Evolutionary conservation across 164 flowering plant genomes (phyloP).

Genomic region (Protea cynaroides): DNA sequence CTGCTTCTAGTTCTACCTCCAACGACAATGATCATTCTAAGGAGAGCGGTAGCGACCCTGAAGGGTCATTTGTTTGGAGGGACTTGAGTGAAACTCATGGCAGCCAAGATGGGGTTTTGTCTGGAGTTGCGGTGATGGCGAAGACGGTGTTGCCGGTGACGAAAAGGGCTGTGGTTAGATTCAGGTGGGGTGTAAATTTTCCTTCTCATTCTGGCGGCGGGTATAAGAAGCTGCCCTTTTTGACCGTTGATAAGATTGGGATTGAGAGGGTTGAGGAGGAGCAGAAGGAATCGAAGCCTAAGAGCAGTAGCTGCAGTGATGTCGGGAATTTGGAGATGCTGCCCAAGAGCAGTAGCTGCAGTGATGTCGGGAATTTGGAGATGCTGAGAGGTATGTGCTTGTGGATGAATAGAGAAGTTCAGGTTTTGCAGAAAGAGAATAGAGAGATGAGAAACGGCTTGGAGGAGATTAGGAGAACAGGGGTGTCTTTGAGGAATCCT

Average conservation of each 20-base stretch:
- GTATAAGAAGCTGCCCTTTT: constrained; percentile 47
- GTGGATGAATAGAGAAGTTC: constrained; percentile 76
- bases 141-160: background rate
- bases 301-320: constrained; percentile 12
- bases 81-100: background rate
- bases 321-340: constrained; percentile 27
- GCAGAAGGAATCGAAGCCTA: constrained; percentile 19
- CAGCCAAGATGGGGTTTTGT: background rate
- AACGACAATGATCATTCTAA: background rate
- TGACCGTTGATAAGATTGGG: constrained; percentile 64
- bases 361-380: constrained; percentile 31
- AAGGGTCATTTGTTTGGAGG: background rate
- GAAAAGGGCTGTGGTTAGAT: background rate
- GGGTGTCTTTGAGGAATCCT: constrained; percentile 5
- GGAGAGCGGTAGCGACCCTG: background rate
- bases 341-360: constrained; percentile 11
- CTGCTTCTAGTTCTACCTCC: background rate
- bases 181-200: background rate
- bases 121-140: background rate
- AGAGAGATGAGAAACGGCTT: constrained; percentile 40
- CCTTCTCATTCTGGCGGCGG: constrained; percentile 17
- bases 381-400: constrained; percentile 51
- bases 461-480: constrained; percentile 35
- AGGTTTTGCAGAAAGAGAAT: constrained; percentile 54
- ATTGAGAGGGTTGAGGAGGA: constrained; percentile 56